phyloP scores from a whole-genome alignment of 2,329 filamentous ascomycete species.

The Apiospora marii region DNA sequence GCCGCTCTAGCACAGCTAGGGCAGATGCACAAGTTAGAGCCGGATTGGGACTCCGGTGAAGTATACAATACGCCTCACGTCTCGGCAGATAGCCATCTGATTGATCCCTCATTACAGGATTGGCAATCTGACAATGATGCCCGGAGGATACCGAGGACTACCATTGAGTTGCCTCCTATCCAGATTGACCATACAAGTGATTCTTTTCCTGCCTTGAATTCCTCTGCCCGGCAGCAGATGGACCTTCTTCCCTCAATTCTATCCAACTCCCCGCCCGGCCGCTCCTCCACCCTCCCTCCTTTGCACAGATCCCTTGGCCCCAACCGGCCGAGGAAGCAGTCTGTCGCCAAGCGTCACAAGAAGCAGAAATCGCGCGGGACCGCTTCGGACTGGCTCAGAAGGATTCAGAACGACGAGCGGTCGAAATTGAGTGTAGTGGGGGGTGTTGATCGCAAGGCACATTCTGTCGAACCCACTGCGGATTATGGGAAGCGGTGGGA shows the following conservation, averaged over 20 bases:
- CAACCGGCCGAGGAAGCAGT: slow-evolving; percentile 82
- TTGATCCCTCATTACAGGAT: slow-evolving; percentile 56
- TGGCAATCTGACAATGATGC: slow-evolving; percentile 77
- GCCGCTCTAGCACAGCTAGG: slow-evolving; percentile 87
- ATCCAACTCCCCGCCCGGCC: slow-evolving; percentile 78
- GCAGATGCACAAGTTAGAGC: slow-evolving; percentile 75
- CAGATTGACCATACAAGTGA: slow-evolving; percentile 77
- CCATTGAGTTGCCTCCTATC: slow-evolving; percentile 77
- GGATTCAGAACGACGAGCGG: slow-evolving; percentile 68
- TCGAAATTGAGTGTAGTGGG: slow-evolving; percentile 68
- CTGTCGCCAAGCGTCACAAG: slow-evolving; percentile 85
- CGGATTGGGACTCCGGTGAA: slow-evolving; percentile 80
- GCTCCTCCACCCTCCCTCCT: slow-evolving; percentile 87
- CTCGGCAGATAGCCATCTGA: slow-evolving; percentile 23
- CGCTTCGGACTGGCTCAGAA: slow-evolving; percentile 71
- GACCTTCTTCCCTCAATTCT: slow-evolving; percentile 86
- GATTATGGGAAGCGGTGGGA: slow-evolving; percentile 93
- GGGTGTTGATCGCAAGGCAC: slow-evolving; percentile 77
- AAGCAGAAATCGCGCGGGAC: slow-evolving; percentile 76
- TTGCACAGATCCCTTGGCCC: slow-evolving; percentile 77
- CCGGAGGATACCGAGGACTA: slow-evolving; percentile 68
- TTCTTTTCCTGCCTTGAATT: slow-evolving; percentile 70
- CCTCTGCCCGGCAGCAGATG: slow-evolving; percentile 60
- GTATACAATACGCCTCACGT: slow-evolving; percentile 55
- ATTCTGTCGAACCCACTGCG: slow-evolving; percentile 83